phyloP scores from a whole-genome alignment of 805 yeast species.

The Kuraishia hungarica region DNA sequence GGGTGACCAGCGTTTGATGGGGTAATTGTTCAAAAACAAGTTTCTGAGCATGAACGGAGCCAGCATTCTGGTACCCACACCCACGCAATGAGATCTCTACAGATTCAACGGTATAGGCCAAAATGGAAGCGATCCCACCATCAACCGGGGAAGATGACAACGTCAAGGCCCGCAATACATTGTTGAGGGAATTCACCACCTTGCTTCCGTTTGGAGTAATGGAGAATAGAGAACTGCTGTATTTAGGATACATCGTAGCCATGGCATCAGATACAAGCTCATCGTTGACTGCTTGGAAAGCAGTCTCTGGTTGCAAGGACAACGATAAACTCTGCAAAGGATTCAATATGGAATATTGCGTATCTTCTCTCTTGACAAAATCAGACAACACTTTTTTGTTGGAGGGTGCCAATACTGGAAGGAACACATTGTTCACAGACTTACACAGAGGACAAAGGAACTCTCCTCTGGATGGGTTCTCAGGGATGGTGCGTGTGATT shows the following conservation, averaged over 20 bases:
- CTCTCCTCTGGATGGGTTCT: conserved; percentile 59
- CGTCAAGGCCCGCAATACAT: background rate
- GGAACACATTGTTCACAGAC: conserved; percentile 72
- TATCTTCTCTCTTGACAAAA: background rate
- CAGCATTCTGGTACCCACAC: conserved; percentile 16
- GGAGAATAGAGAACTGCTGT: background rate
- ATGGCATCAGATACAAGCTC: background rate
- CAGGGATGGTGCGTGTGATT: conserved; percentile 77
- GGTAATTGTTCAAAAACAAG: conserved; percentile 50
- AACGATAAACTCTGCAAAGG: background rate
- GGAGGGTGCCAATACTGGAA: conserved; percentile 61
- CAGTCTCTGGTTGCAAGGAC: background rate
- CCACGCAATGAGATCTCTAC: conserved; percentile 63
- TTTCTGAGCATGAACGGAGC: conserved; percentile 22
- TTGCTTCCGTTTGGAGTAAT: background rate
- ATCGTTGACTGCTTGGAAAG: background rate
- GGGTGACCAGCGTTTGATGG: conserved; percentile 48
- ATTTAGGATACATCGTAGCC: background rate
- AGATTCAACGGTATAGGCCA: conserved; percentile 53
- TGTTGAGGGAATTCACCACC: conserved; percentile 1
- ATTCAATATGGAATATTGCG: background rate
- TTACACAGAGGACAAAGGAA: conserved; percentile 89
- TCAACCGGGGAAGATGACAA: conserved; percentile 71
- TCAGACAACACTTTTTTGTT: conserved; percentile 23
- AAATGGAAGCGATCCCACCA: conserved; percentile 22